Percentiles rank a stretch among this genome's conserved stretches.
These are phyloP conservation scores for Penicillium salamii DNA, from an alignment of 495 filamentous ascomycete species.

Conservation along the genomic window DNA sequence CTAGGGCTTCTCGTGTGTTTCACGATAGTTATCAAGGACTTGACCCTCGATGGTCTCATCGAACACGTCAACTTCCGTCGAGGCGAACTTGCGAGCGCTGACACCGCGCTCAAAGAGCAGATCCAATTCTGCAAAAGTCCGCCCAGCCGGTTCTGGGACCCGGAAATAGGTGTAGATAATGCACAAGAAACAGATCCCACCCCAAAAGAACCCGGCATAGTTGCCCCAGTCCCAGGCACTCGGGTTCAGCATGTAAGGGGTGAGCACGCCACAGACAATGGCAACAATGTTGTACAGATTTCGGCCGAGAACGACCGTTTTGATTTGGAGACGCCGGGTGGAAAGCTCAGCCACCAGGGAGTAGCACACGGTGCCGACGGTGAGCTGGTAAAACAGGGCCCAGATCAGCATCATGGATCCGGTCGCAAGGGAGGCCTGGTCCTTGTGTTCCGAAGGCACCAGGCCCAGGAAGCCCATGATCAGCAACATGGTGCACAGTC, in stretches of 20 bases:
- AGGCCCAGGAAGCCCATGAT: slow-evolving; percentile 73
- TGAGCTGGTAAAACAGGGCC: slow-evolving; percentile 71
- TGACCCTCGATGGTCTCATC: slow-evolving; percentile 53
- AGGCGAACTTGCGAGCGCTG: slow-evolving; percentile 65
- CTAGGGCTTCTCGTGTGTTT: too few species aligned
- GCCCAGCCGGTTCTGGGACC: slow-evolving; percentile 67
- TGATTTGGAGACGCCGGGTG: slow-evolving; percentile 70
- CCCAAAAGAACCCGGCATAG: slow-evolving; percentile 83
- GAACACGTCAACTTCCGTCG: slow-evolving; percentile 65
- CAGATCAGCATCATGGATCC: slow-evolving; percentile 71
- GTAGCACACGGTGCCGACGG: slow-evolving; percentile 77
- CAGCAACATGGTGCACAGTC: slow-evolving; percentile 63
- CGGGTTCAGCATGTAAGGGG: slow-evolving; percentile 75
- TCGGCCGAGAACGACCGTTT: slow-evolving; percentile 70
- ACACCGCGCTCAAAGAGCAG: slow-evolving; percentile 64
- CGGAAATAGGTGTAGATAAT: slow-evolving; percentile 74
- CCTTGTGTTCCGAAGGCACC: slow-evolving; percentile 50
- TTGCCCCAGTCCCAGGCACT: slow-evolving; percentile 72
- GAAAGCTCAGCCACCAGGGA: slow-evolving; percentile 74
- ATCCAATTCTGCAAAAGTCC: slow-evolving; percentile 73
- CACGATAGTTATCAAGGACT: slow-evolving; percentile 48
- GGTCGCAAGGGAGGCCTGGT: slow-evolving; percentile 59
- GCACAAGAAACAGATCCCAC: slow-evolving; percentile 67
- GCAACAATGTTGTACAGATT: slow-evolving; percentile 70
- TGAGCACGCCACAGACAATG: slow-evolving; percentile 67